Conservation (phyloP, 108 stramenopile species). For the Nitzschia sp. region DNA sequence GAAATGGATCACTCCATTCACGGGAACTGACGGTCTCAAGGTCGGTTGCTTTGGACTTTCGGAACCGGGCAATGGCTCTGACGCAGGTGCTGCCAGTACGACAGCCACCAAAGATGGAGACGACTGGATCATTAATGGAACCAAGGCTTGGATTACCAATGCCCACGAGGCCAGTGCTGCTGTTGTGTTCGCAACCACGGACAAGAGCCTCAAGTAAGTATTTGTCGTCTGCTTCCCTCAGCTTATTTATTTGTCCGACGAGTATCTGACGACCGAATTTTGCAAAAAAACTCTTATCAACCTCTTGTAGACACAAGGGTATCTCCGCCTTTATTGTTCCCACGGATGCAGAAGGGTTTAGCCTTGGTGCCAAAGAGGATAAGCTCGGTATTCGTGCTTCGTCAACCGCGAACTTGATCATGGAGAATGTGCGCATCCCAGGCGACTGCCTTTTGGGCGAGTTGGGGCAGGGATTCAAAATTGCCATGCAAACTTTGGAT, state of each 20-base stretch:
- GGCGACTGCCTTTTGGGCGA: conserved; percentile 82
- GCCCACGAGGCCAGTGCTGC: conserved; percentile 90
- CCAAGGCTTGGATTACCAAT: conserved; percentile 99
- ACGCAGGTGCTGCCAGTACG: conserved; percentile 94
- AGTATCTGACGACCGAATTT: too few relatives aligned
- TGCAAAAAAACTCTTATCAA: too few relatives aligned
- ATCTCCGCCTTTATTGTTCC: conserved; percentile 91
- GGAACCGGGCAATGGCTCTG: conserved; percentile 91
- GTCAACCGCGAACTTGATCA: conserved; percentile 93
- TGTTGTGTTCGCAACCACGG: conserved; percentile 97
- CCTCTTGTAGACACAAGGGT: conserved; percentile 85
- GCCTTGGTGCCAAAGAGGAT: conserved; percentile 96
- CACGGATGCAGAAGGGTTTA: conserved; percentile 85
- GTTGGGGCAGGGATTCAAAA: conserved; percentile 92
- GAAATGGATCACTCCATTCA: conserved; percentile 73
- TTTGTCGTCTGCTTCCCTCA: not conserved
- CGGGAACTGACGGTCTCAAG: conserved; percentile 12
- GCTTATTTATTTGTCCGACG: not conserved
- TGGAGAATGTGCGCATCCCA: conserved; percentile 92
- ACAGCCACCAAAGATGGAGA: conserved; percentile 90
- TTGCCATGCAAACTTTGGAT: conserved; percentile 96
- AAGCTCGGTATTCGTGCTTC: conserved; percentile 97
- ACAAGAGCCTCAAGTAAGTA: conserved; percentile 93
- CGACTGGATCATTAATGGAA: conserved; percentile 94
- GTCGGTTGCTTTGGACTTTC: conserved; percentile 89